phyloP scores from a whole-genome alignment of 208 protist species.

The Crithidia bombi region DNA sequence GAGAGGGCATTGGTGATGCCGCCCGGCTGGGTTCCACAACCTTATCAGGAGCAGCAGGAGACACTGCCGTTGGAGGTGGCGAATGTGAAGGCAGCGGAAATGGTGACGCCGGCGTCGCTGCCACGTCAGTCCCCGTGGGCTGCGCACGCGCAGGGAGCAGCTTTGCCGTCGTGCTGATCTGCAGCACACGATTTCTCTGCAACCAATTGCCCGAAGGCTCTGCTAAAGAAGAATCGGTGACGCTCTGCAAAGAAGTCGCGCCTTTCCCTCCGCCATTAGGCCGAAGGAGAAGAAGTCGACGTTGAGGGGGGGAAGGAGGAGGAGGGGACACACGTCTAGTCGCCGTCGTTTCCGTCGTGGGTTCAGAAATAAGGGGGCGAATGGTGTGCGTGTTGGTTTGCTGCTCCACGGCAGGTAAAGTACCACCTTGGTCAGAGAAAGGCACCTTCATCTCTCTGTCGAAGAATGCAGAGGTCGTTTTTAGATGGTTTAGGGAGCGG shows the following conservation, averaged over 20 bases:
- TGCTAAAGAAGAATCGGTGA: neutral
- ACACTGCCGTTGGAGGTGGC: neutral
- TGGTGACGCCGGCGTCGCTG: neutral
- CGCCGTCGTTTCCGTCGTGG: neutral
- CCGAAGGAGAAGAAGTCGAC: constrained; percentile 8
- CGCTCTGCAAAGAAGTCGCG: neutral
- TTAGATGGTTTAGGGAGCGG: too few species aligned
- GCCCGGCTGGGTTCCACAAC: too few species aligned
- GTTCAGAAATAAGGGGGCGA: neutral
- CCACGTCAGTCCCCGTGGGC: neutral
- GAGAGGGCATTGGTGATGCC: neutral
- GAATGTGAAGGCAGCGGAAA: neutral
- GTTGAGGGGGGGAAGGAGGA: neutral
- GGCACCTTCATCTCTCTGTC: neutral
- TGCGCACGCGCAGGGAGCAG: neutral
- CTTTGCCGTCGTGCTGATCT: constrained; percentile 1
- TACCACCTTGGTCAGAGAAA: too few species aligned
- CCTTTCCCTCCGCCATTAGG: neutral
- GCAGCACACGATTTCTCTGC: constrained; percentile 5
- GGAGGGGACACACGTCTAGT: neutral
- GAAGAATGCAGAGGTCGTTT: neutral
- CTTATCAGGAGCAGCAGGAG: neutral
- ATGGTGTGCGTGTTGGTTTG: neutral
- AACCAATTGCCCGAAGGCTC: neutral
- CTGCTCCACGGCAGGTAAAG: too few species aligned